Conservation (phyloP, 352 stramenopile genomes). For the Pythium sukuiense region DNA sequence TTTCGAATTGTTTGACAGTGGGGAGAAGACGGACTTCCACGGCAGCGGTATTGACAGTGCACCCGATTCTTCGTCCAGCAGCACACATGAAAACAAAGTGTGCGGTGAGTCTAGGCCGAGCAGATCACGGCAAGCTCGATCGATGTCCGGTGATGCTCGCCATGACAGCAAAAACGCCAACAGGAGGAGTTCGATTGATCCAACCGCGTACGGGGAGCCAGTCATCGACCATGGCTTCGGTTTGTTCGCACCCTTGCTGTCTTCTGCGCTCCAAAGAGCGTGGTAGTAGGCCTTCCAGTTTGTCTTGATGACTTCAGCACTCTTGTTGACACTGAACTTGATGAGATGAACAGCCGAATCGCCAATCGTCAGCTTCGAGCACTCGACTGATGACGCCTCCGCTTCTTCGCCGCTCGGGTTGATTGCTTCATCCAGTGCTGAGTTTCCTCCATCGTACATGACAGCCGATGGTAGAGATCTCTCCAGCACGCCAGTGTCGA, state of each 20-base stretch:
- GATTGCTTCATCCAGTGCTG: constrained; percentile 13
- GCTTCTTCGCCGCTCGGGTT: neutral
- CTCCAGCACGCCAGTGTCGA: constrained; percentile 76
- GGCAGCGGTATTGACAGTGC: constrained; percentile 75
- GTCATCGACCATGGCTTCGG: constrained; percentile 5
- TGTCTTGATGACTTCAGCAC: constrained; percentile 64
- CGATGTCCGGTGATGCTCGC: constrained; percentile 62
- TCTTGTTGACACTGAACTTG: constrained; percentile 63
- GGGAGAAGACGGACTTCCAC: constrained; percentile 38
- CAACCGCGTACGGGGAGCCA: constrained; percentile 58
- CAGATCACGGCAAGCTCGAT: constrained; percentile 54
- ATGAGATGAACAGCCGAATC: constrained; percentile 59
- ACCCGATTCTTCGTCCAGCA: constrained; percentile 51
- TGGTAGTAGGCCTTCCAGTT: constrained; percentile 71
- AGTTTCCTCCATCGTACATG: constrained; percentile 50
- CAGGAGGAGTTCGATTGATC: constrained; percentile 69
- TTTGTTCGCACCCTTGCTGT: neutral
- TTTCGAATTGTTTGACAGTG: constrained; percentile 1
- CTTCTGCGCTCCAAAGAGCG: constrained; percentile 23
- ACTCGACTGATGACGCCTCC: constrained; percentile 35
- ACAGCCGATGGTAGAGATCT: constrained; percentile 54
- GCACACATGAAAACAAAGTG: constrained; percentile 63
- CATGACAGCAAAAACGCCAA: constrained; percentile 79
- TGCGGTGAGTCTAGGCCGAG: constrained; percentile 56
- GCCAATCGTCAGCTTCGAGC: constrained; percentile 52